phyloP scores from a whole-genome alignment of 768 basidiomycete genomes.

The Pulveroboletus frians region DNA sequence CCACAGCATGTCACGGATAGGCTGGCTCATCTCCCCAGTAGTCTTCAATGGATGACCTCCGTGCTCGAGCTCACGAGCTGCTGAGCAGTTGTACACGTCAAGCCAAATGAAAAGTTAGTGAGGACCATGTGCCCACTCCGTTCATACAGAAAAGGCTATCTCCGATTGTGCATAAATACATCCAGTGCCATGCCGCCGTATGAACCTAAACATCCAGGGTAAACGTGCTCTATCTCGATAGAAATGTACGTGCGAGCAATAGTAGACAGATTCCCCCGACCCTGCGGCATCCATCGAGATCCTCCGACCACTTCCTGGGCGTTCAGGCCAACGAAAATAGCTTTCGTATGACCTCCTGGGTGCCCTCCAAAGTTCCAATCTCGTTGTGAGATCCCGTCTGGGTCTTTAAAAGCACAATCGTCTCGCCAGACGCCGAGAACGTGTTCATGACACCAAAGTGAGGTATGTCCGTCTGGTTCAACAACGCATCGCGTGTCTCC shows the following conservation, averaged over 20 bases:
- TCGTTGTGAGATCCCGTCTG: constrained; percentile 54
- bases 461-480: constrained; percentile 42
- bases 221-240: neutral
- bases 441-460: constrained; percentile 50
- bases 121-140: too few relatives aligned
- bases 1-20: too few relatives aligned
- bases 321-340: constrained; percentile 22
- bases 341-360: constrained; percentile 53
- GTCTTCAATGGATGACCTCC: too few relatives aligned
- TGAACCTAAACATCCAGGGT: neutral
- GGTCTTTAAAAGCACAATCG: constrained; percentile 55
- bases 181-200: neutral
- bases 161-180: neutral
- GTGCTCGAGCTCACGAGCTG: too few relatives aligned
- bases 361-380: constrained; percentile 58
- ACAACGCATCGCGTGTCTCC: constrained; percentile 38
- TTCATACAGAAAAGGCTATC: neutral
- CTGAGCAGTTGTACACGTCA: too few relatives aligned
- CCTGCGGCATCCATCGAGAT: neutral
- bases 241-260: neutral
- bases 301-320: neutral
- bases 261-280: neutral
- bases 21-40: too few relatives aligned
- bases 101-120: too few relatives aligned
- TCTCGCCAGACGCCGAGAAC: constrained; percentile 42